These are phyloP conservation scores for Cercospora beticola DNA, from an alignment of 2,329 filamentous ascomycete genomes.

Conservation along the genomic window DNA sequence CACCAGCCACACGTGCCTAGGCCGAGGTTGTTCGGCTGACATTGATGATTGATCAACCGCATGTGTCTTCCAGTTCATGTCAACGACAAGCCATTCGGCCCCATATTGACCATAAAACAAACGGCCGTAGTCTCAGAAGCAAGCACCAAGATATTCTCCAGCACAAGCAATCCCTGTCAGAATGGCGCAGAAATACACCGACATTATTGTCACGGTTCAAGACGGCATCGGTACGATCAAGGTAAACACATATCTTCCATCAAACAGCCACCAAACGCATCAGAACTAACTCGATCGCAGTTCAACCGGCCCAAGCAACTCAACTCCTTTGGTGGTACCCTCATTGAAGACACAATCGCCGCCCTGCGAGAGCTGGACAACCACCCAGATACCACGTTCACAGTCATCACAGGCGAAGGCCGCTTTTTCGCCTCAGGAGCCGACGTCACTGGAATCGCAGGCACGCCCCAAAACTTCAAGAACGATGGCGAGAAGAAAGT, in stretches of 20 bases:
- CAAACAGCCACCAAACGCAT: neutral
- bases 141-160: neutral
- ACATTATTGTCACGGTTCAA: constrained; percentile 27
- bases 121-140: neutral
- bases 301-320: constrained; percentile 33
- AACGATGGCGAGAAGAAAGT: constrained; percentile 32
- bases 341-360: constrained; percentile 30
- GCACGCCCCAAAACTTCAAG: constrained; percentile 23
- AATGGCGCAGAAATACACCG: constrained; percentile 25
- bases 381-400: constrained; percentile 32
- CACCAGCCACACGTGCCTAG: constrained; percentile 3
- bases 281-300: constrained; percentile 12
- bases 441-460: constrained; percentile 30
- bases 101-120: neutral
- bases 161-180: neutral
- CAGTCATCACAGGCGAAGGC: constrained; percentile 33
- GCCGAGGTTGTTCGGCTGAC: constrained; percentile 41
- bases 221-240: constrained; percentile 12
- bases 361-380: constrained; percentile 31
- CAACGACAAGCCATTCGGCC: neutral
- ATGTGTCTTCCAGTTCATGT: neutral
- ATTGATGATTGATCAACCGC: constrained; percentile 20
- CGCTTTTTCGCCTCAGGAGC: constrained; percentile 33
- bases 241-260: constrained; percentile 11
- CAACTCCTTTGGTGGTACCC: constrained; percentile 31